Evolutionary conservation across 169 alveolate species (phyloP), one percentile per base, ranked within the genome.

Genomic region (Plasmodium cynomolgi): DNA sequence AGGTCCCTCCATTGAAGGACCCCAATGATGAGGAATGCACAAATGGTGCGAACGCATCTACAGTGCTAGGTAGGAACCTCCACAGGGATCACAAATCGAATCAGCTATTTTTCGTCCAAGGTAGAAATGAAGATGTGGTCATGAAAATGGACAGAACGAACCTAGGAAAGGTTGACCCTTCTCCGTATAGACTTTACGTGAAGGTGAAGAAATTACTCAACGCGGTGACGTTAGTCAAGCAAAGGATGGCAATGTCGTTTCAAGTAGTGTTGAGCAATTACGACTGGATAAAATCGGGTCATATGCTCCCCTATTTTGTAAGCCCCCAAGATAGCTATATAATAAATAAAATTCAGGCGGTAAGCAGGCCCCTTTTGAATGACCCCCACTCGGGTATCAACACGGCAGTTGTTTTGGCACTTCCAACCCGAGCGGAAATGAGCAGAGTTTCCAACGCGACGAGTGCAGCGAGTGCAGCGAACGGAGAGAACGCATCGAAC

Each of bases 231-330:
- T 34, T 81, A n/a, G 82, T 90, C 2, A 90, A 80, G 73, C 41
- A 81, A 17, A 34, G 74, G 50, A 90, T 80, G 31, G 73, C 91
- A 15, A 90, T 90, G 54, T 15, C 94, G 9, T 90, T 80, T 3
- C 91, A 90, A 62, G 71, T 90, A 0, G 81, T 81, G 47, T 80
- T 90, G 75, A 90, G 83, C 73, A 90, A 90, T 90, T 44, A 90
- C n/a, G 47, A 81, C 34, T 54, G 73, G 7, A 26, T 90, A 29
- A 33, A 90, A 37, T 39, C 81, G 73, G 44, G 73, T 68, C 83
- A 81, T 23, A 33, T 90, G 41, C 82, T 81, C 50, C 94, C 85
- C 13, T 74, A 58, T 37, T 20, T 80, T 2, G 26, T 81, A 41
- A 62, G 54, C 50, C 74, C 82, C 26, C 47, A 81, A 81, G 47